These are phyloP conservation scores for Mollisia scopiformis DNA, from an alignment of 2,329 filamentous ascomycete species.

Conservation along the genomic window DNA sequence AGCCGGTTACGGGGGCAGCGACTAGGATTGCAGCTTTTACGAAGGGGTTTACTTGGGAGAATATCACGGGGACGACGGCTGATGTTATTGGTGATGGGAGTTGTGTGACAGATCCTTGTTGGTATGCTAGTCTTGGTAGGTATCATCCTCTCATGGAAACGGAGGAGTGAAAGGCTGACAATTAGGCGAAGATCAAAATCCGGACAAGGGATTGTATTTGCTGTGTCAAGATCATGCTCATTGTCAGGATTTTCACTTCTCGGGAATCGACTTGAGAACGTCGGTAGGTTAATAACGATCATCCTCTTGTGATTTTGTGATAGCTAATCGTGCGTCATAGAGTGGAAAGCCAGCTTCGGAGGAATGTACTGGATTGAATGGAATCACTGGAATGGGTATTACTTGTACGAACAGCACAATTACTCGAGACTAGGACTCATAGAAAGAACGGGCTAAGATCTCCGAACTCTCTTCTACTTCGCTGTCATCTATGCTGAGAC, in stretches of 20 bases:
- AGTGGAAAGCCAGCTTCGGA: background rate
- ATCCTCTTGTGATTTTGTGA: background rate
- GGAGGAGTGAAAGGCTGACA: background rate
- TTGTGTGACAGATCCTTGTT: background rate
- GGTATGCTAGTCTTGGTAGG: background rate
- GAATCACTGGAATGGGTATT: background rate
- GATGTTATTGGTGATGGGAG: background rate
- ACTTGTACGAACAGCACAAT: background rate
- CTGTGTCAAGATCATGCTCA: background rate
- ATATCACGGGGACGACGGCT: background rate
- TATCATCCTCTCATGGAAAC: background rate
- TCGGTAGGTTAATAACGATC: background rate
- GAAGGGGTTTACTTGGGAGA: background rate
- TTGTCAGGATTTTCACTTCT: background rate
- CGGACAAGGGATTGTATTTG: background rate
- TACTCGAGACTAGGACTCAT: background rate
- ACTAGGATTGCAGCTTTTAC: background rate
- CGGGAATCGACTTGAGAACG: background rate
- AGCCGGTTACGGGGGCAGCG: background rate
- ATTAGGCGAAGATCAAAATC: background rate
- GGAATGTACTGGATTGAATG: background rate
- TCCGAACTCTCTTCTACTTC: too few species aligned
- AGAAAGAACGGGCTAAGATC: too few species aligned
- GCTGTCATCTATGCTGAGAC: too few species aligned
- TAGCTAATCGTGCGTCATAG: background rate